Evolutionary conservation across 139 green algal genomes (phyloP).

Genomic region (Zygnema circumcarinatum): DNA sequence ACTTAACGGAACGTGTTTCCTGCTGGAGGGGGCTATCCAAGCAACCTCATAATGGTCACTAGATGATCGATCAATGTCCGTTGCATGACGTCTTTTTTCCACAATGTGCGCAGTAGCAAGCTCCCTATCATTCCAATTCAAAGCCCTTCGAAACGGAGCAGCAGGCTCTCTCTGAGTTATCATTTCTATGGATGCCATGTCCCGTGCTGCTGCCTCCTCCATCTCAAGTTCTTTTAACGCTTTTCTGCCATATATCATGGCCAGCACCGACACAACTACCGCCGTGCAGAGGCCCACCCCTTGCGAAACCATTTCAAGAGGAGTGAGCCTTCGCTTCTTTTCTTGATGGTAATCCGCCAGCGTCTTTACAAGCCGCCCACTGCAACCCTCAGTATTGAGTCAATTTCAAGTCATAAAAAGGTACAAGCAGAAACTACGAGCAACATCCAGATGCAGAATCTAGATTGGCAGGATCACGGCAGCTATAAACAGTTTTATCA

Average conservation of each 20-base stretch:
- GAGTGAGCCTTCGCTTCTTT: constrained; percentile 6
- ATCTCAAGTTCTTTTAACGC: constrained; percentile 34
- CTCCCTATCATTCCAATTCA: no score
- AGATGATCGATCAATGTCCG: no score
- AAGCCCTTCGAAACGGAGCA: no score
- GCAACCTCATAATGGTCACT: no score
- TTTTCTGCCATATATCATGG: not conserved
- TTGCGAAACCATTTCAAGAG: constrained; percentile 30
- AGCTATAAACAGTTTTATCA: no score
- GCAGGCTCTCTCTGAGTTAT: not conserved
- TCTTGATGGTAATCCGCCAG: constrained; percentile 11
- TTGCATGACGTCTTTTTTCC: no score
- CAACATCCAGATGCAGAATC: not conserved
- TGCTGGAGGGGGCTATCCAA: no score
- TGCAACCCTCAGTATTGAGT: not conserved
- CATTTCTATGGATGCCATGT: not conserved
- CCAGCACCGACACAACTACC: not conserved
- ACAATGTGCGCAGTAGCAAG: no score
- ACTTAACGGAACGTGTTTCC: no score
- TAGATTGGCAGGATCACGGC: not conserved
- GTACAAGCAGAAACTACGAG: not conserved
- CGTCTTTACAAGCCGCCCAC: constrained; percentile 19
- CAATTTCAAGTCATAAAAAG: no score
- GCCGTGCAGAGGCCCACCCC: constrained; percentile 16
- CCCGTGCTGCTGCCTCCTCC: not conserved